Conservation (phyloP, 192 early-diverging fungal genomes). For the Coemansia sp. region DNA sequence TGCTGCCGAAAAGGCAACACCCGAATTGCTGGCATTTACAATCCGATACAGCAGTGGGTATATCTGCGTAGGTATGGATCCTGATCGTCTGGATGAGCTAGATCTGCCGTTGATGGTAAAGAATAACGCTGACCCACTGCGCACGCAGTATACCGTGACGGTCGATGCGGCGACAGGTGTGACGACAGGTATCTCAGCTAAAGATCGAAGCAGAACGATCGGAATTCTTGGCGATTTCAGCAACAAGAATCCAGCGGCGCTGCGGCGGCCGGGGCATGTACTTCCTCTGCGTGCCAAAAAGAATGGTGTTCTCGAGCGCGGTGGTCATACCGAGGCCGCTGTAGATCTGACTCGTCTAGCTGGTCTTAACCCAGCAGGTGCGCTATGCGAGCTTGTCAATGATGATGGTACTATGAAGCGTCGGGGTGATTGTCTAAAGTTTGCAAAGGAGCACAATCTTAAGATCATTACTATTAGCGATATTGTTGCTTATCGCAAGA, state of each 20-base stretch:
- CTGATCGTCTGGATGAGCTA: conserved; percentile 77
- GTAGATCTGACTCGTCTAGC: conserved; percentile 87
- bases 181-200: conserved; percentile 96
- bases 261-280: conserved; percentile 91
- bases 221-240: conserved; percentile 71
- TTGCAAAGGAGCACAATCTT: conserved; percentile 81
- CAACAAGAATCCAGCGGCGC: conserved; percentile 61
- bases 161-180: conserved; percentile 82
- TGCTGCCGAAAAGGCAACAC: conserved; percentile 90
- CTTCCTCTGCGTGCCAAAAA: conserved; percentile 83
- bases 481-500: conserved; percentile 70
- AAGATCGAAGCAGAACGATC: conserved; percentile 82
- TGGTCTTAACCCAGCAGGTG: conserved; percentile 76
- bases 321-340: conserved; percentile 94
- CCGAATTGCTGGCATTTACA: conserved; percentile 92
- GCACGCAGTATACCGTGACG: conserved; percentile 93
- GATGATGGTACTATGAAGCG: conserved; percentile 93
- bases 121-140: conserved; percentile 83
- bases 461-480: conserved; percentile 90
- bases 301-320: conserved; percentile 79
- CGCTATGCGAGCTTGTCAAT: conserved; percentile 90
- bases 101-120: conserved; percentile 93
- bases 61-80: conserved; percentile 84
- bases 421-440: conserved; percentile 80
- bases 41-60: conserved; percentile 93